Percentiles rank a stretch among this genome's conserved stretches.
Evolutionary conservation across 2,329 filamentous ascomycete species (phyloP).

Genomic region (Fusarium poae): DNA sequence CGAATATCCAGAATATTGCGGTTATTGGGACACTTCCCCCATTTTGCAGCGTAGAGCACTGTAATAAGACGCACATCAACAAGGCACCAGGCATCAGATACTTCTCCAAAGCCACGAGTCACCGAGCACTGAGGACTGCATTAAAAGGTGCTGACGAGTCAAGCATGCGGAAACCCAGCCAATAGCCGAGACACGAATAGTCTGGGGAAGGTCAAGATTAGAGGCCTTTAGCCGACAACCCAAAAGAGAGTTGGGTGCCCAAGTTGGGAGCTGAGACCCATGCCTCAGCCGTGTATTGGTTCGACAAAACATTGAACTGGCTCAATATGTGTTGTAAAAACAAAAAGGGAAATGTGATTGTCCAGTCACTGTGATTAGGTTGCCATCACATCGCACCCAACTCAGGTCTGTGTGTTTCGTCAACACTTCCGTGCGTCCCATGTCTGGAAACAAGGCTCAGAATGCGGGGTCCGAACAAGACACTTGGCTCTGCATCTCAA

Average conservation of each 20-base stretch:
- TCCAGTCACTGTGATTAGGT: not conserved
- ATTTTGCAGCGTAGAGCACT: not conserved
- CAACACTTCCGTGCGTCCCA: not conserved
- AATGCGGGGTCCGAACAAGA: not conserved
- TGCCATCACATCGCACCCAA: slow-evolving; percentile 2
- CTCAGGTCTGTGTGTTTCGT: not conserved
- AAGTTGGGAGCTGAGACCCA: slow-evolving; percentile 7
- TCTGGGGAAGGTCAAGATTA: slow-evolving; percentile 27
- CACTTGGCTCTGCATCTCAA: not conserved
- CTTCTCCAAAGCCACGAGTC: not conserved
- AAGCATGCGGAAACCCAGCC: slow-evolving; percentile 25
- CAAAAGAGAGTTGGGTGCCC: slow-evolving; percentile 10
- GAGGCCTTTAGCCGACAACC: slow-evolving; percentile 33
- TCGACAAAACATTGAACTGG: slow-evolving; percentile 16
- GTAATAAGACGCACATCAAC: not conserved
- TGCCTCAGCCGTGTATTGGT: slow-evolving; percentile 14
- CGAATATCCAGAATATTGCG: too few species aligned
- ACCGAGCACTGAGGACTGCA: not conserved
- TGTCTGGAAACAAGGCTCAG: not conserved
- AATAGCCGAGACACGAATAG: slow-evolving; percentile 15
- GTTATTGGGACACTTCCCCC: too few species aligned
- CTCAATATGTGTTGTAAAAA: slow-evolving; percentile 11
- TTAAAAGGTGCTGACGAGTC: slow-evolving; percentile 29
- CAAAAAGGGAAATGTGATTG: slow-evolving; percentile 19
- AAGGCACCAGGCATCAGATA: not conserved